These are phyloP conservation scores for Botrytis fragariae DNA, from an alignment of 2,329 filamentous ascomycete species.

Conservation along the genomic window DNA sequence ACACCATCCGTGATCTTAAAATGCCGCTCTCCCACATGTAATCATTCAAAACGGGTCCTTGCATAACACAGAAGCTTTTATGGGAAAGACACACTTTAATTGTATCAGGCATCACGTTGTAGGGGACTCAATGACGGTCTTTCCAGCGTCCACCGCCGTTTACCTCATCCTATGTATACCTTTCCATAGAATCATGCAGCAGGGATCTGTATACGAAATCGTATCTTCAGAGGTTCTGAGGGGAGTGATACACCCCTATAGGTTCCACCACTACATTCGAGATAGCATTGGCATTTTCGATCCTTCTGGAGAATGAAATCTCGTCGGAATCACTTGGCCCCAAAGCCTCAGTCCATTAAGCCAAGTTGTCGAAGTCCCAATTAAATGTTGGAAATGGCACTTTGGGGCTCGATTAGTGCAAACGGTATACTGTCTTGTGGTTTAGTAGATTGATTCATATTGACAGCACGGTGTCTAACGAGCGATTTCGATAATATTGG, in stretches of 20 bases:
- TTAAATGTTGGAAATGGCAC: background rate
- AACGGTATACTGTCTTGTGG: background rate
- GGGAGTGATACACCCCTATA: background rate
- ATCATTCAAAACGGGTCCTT: background rate
- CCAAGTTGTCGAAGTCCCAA: background rate
- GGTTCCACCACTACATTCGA: background rate
- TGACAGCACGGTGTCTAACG: too few relatives aligned
- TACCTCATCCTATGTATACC: background rate
- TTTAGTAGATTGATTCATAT: background rate
- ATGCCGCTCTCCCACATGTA: background rate
- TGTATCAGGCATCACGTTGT: slow-evolving; percentile 14
- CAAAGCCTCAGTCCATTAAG: background rate
- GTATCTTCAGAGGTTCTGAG: background rate
- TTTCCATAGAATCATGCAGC: background rate
- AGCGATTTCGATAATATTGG: background rate
- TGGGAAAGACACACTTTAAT: slow-evolving; percentile 41
- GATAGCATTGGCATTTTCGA: background rate
- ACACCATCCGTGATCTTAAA: background rate
- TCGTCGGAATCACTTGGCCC: background rate
- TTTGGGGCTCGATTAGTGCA: background rate
- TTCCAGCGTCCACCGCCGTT: background rate
- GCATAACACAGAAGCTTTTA: slow-evolving; percentile 38
- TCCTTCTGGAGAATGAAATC: too few relatives aligned
- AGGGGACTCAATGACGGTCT: background rate
- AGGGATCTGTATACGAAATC: background rate